These are phyloP conservation scores for Phytophthora kernoviae DNA, from an alignment of 352 stramenopile genomes.

Conservation along the genomic window DNA sequence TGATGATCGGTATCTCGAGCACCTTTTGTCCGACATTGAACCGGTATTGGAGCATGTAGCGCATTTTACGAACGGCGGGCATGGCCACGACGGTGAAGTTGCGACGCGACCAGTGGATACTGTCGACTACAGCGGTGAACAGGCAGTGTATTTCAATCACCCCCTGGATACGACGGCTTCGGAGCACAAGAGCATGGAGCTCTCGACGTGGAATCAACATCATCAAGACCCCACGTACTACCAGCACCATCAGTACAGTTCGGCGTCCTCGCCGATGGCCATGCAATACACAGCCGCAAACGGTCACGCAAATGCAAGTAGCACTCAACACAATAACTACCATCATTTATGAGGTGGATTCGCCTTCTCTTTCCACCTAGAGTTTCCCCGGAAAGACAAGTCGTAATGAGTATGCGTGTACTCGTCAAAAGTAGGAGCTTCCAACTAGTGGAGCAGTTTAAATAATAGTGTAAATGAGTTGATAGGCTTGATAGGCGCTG, in stretches of 20 bases:
- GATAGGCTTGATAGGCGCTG: constrained; percentile 3
- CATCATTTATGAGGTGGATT: constrained; percentile 28
- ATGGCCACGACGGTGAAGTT: constrained; percentile 5
- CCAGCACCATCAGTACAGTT: constrained; percentile 20
- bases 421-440: constrained; percentile 1
- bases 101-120: constrained; percentile 21
- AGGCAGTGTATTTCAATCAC: constrained; percentile 25
- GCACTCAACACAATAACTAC: constrained; percentile 18
- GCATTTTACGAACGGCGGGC: constrained; percentile 43
- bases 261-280: constrained; percentile 6
- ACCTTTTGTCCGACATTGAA: constrained; percentile 56
- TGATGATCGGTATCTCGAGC: constrained; percentile 47
- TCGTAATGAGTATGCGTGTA: constrained; percentile 13
- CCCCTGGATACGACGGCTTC: constrained; percentile 13
- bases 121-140: constrained; percentile 26
- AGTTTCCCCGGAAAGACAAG: constrained; percentile 13
- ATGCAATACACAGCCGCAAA: constrained; percentile 17
- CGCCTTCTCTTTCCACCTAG: constrained; percentile 11
- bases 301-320: neutral
- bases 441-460: constrained; percentile 31
- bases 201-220: constrained; percentile 32
- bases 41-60: constrained; percentile 55
- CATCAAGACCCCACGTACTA: constrained; percentile 13
- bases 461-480: constrained; percentile 35
- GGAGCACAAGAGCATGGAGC: constrained; percentile 31